Evolutionary conservation across 2,329 filamentous ascomycete species (phyloP).

Genomic region (Tolypocladium tropicale): DNA sequence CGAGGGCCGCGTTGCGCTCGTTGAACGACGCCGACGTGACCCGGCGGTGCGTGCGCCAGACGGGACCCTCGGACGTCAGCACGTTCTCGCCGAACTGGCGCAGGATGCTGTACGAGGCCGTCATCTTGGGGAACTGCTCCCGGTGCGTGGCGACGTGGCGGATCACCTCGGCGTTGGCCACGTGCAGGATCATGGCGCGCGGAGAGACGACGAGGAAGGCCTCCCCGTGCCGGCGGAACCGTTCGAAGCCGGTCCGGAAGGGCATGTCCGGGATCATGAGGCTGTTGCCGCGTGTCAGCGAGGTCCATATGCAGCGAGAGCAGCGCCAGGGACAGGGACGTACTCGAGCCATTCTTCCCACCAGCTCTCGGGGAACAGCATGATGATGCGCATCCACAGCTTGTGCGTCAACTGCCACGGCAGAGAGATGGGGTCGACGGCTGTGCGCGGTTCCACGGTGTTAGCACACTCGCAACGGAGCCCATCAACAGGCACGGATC

Average conservation of each 20-base stretch:
- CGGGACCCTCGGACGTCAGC: slow-evolving; percentile 55
- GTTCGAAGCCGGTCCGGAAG: slow-evolving; percentile 43
- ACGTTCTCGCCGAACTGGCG: slow-evolving; percentile 58
- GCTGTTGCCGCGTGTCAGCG: slow-evolving; percentile 20
- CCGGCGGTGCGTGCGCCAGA: slow-evolving; percentile 66
- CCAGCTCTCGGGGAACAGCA: slow-evolving; percentile 40
- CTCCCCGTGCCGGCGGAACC: slow-evolving; percentile 52
- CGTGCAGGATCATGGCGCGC: slow-evolving; percentile 38
- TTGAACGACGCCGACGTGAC: slow-evolving; percentile 63
- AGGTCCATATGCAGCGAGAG: background rate
- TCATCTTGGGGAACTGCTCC: slow-evolving; percentile 53
- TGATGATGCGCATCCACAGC: slow-evolving; percentile 46
- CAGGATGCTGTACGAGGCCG: slow-evolving; percentile 24
- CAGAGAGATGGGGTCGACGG: slow-evolving; percentile 36
- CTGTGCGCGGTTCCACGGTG: slow-evolving; percentile 16
- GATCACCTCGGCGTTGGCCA: slow-evolving; percentile 54
- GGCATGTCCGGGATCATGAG: slow-evolving; percentile 49
- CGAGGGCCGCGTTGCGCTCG: slow-evolving; percentile 61
- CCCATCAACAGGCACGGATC: background rate
- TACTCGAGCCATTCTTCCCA: slow-evolving; percentile 52
- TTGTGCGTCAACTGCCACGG: slow-evolving; percentile 45
- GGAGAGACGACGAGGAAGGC: slow-evolving; percentile 56
- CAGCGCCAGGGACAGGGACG: slow-evolving; percentile 12
- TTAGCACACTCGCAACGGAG: background rate
- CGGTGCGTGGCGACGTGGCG: slow-evolving; percentile 54